Evolutionary conservation across 768 basidiomycete genomes (phyloP).

Genomic region (Lactarius sp.): DNA sequence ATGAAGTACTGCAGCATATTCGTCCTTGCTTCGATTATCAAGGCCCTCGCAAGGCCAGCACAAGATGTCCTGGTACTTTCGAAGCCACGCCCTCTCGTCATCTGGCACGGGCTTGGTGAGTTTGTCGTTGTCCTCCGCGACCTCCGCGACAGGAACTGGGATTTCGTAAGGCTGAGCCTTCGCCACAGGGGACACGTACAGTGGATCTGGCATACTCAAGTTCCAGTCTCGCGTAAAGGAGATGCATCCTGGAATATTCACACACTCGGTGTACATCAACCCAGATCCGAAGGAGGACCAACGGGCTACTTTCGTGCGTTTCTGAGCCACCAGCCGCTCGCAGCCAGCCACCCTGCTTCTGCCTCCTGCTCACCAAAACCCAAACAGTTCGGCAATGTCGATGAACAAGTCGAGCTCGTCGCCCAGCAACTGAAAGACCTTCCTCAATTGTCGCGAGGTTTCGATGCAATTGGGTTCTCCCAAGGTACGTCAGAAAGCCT

Average conservation of each 20-base stretch:
- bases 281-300: constrained; percentile 57
- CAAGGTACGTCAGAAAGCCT: constrained; percentile 47
- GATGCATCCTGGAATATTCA: no score
- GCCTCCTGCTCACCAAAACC: neutral
- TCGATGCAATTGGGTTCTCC: constrained; percentile 85
- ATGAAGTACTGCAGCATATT: constrained; percentile 10
- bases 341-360: neutral
- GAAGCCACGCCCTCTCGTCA: constrained; percentile 51
- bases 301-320: constrained; percentile 42
- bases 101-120: constrained; percentile 72
- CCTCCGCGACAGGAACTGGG: no score
- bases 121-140: neutral
- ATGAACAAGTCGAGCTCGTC: constrained; percentile 62
- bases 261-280: constrained; percentile 47
- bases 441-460: constrained; percentile 61
- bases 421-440: constrained; percentile 59
- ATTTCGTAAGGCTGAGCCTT: no score
- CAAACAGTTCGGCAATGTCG: constrained; percentile 71
- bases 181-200: no score
- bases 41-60: constrained; percentile 1
- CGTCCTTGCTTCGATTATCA: constrained; percentile 1
- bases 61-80: constrained; percentile 14
- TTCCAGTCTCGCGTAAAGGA: no score
- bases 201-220: no score
- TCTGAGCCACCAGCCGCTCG: neutral